Evolutionary conservation across 768 basidiomycete genomes (phyloP), one percentile per base, ranked within the genome.

Genomic region (Lactifluus hygrophoroides): DNA sequence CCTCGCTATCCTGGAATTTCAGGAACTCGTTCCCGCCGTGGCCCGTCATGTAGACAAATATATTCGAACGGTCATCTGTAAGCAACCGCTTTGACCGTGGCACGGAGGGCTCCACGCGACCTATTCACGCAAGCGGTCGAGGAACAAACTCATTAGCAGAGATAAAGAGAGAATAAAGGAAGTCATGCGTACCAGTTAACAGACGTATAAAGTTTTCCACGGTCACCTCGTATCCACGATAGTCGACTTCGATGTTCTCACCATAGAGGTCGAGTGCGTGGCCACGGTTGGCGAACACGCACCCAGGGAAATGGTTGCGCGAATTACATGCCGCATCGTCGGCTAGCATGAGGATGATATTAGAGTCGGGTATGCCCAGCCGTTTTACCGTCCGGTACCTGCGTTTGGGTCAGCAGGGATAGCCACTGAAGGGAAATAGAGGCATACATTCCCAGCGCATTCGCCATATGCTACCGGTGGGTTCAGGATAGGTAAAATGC

Each of bases 331-430:
- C 90, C 2, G 82, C 90, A 69, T 98, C 96, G 70, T 99, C 96
- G 6, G 95, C 91, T 51, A 99, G 81, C 96, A 98, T 98, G 53
- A 99, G 85, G 71, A 99, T 95, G 70, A 99, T 98, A 66, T 98
- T 94, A 11, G 91, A 94, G 75, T 99, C 96, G 19, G 96, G 95
- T 58, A 99, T 96, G 14, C 96, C 96, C 10, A 99, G 82, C 7
- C 94, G 86, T 69, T 99, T 98, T 54, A 99, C 93, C 1, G 95
- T 98, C 57, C 96, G 90, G 69, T 98, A 98, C 91, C 92, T 94
- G 62, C 34, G 21, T 16, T 32, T 8, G n/a, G n/a, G n/a, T 9
- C 43, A 5, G 27, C 32, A 7, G 4, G n/a, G 32, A 51, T 17
- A 11, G n/a, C 27, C 14, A 46, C 11, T 35, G 7, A 10, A 16